Base-by-base conservation (phyloP, 768 basidiomycete genomes). In the Jaapia argillacea region DNA sequence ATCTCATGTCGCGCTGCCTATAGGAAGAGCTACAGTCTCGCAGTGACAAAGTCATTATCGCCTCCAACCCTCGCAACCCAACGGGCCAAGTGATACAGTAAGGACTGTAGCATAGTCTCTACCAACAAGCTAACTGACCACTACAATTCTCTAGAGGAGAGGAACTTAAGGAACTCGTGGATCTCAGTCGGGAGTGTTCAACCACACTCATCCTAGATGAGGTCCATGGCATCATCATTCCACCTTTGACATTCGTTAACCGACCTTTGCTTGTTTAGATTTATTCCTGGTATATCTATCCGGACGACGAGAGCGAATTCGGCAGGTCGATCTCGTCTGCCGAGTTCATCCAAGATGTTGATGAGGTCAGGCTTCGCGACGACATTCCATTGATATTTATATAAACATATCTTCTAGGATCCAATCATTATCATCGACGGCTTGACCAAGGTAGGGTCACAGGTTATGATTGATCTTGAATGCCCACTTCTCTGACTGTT, bases 221-320 rank as follows among this genome's bases (percentile, higher is more conserved):
- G 70, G 86, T 83, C 10, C 31, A n/a, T n/a, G 31, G 10, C 10
- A 33, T 33, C 31, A 10, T 10, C 31, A 33, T 33, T 10, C 10
- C 31, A 10, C 31, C 31, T 16, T 10, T 33, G 10, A 16, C 16
- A 10, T 33, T 16, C 31, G 31, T 16, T 10, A 10, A 33, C 31
- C 31, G 10, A 33, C 31, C 10, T 16, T 16, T 33, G 10, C 31
- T 33, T 50, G 3, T n/a, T n/a, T 50, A 93, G 81, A 90, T 93
- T 62, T 94, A 96, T 57, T 89, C 86, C 7, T 93, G 91, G 89
- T 93, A 94, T 59, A 82, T 90, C 43, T 94, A 93, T 58, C 87
- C 82, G 7, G 86, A 93, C 36, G 62, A 77, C 45, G 77, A 78
- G 10, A 66, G 71, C 42, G 85, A 90, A 47, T 71, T 71, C 45